Evolutionary conservation across 768 basidiomycete genomes (phyloP), one percentile per base, ranked within the genome.

Genomic region (Trametes cinnabarina): DNA sequence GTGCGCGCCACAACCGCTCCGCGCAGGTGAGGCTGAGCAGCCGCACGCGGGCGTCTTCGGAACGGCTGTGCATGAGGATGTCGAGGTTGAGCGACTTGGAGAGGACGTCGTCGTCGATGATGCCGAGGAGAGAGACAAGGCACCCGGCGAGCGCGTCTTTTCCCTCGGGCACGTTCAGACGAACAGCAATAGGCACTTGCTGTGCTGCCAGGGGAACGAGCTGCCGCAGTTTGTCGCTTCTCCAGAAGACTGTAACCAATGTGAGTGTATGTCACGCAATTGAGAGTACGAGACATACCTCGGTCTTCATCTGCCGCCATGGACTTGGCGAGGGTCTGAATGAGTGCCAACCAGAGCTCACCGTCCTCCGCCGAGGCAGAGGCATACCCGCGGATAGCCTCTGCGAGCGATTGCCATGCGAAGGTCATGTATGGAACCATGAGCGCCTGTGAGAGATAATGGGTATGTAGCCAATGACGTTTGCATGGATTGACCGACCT

Each of bases 341-440:
- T 64, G 3, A 88, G 71, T 4, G 83, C 76, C 1, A 71, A 69
- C 92, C 93, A 95, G 1, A 94, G 75, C 1, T 72, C 63, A 2
- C 69, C 65, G 69, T 81, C 70, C 22, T 72, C 65, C 40, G 70
- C 26, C 2, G 65, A 52, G 3, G 68, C 72, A 12, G 72, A 57
- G 12, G 73, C 65, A 63, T 79, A 89, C 4, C 74, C 68, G 41
- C 82, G 76, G 35, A 98, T 76, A 1, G 83, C 72, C 43, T 88
- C 84, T 44, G 82, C 71, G 43, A 91, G 82, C 10, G 90, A 82
- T 58, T 80, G 79, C 39, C 94, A 69, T 43, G 94, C 71, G 72
- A 87, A 86, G 8, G 87, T 80, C 80, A 93, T 90, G 73, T 98
- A 98, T 0, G 95, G 92, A 15, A 87, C 90, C 83, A 98, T 93